These are phyloP conservation scores for Fusarium sp. DNA, from an alignment of 2,329 filamentous ascomycete genomes.

Conservation along the genomic window DNA sequence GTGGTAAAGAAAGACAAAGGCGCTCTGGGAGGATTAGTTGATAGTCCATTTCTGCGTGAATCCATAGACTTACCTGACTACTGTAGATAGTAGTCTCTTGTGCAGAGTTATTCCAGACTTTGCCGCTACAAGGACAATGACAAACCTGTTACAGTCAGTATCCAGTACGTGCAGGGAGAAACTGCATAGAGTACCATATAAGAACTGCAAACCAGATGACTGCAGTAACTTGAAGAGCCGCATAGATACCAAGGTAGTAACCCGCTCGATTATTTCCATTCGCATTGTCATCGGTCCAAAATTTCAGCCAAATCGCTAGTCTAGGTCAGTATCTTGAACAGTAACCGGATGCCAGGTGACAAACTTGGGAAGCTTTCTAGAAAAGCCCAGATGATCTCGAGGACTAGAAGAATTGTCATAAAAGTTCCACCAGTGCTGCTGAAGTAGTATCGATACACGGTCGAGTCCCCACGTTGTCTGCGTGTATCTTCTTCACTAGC, in stretches of 20 bases:
- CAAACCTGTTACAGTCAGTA: conserved; percentile 36
- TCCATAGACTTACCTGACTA: conserved; percentile 16
- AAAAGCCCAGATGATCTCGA: conserved; percentile 42
- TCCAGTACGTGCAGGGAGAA: rapidly evolving
- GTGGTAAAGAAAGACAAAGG: conserved; percentile 52
- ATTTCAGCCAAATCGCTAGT: conserved; percentile 47
- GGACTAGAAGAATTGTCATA: conserved; percentile 27
- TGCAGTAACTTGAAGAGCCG: conserved; percentile 35
- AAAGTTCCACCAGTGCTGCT: conserved; percentile 41
- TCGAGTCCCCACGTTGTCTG: conserved; percentile 43
- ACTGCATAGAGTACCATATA: conserved; percentile 25
- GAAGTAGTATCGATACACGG: conserved; percentile 45
- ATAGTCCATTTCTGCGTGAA: neutral
- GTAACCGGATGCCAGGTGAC: neutral
- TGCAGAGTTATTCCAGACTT: conserved; percentile 42
- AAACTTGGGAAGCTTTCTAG: conserved; percentile 44
- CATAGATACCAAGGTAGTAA: conserved; percentile 42
- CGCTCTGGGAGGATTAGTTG: conserved; percentile 43
- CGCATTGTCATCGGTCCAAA: conserved; percentile 42
- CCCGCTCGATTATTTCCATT: conserved; percentile 1
- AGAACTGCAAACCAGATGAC: conserved; percentile 34
- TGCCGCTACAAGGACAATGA: conserved; percentile 42
- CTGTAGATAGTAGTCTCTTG: conserved; percentile 36
- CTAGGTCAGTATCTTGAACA: neutral
- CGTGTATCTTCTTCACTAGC: conserved; percentile 29